Conservation (phyloP, 768 basidiomycete genomes). For the Hydnomerulius pinastri region DNA sequence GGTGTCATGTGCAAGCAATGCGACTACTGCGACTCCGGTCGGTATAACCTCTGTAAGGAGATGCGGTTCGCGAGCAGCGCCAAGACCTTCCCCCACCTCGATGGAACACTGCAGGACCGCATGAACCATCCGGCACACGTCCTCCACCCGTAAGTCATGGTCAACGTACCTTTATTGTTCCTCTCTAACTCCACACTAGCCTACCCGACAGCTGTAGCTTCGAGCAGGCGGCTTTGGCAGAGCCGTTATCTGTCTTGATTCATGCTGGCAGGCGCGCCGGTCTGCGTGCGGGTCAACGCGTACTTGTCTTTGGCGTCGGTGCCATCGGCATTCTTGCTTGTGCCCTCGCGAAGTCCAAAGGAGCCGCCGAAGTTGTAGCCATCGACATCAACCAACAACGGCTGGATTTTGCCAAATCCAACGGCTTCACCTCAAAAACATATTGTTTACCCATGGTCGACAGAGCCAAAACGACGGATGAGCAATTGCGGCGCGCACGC, state of each 20-base stretch:
- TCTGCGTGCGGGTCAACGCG: constrained; percentile 55
- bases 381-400: constrained; percentile 85
- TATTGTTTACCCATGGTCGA: constrained; percentile 59
- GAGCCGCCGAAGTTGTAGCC: constrained; percentile 72
- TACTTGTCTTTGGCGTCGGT: constrained; percentile 91
- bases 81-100: constrained; percentile 89
- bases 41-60: constrained; percentile 91
- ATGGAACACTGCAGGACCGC: constrained; percentile 84
- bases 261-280: constrained; percentile 53
- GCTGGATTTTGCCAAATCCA: constrained; percentile 70
- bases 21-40: constrained; percentile 65
- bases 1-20: constrained; percentile 86
- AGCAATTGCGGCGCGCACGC: constrained; percentile 60
- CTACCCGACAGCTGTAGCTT: constrained; percentile 76
- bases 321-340: constrained; percentile 92
- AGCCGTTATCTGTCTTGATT: constrained; percentile 91
- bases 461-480: constrained; percentile 54
- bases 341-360: constrained; percentile 70
- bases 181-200: constrained; percentile 39
- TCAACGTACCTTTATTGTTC: background rate
- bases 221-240: constrained; percentile 85
- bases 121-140: constrained; percentile 90
- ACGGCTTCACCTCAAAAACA: constrained; percentile 79
- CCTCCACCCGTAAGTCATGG: constrained; percentile 75
- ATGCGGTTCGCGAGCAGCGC: constrained; percentile 92